Evolutionary conservation across 768 basidiomycete species (phyloP), one percentile per base, ranked within the genome.

Genomic region (Serendipita vermifera): DNA sequence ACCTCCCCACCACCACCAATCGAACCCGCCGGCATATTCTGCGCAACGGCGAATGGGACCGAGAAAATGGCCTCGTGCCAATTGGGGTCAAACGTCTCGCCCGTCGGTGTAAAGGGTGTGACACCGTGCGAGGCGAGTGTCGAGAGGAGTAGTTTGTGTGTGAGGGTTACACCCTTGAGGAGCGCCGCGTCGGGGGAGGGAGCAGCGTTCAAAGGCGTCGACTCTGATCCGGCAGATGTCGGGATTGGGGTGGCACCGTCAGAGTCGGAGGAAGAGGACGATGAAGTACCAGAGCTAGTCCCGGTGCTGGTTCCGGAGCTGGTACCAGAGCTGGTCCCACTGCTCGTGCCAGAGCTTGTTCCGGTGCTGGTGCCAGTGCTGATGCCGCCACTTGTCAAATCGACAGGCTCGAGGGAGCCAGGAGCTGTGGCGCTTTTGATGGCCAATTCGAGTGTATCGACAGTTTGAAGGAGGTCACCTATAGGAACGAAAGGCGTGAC

Each of bases 51-150:
- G 9, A 27, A 31, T 20, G 93, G 91, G 24, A 80, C 87, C 71
- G 93, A 90, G 71, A 89, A 98, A 26, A 96, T 75, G 9, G 96
- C 96, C 71, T 99, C 96, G 64, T 98, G 94, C 31, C 73, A 71
- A 70, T 97, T 97, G 14, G 96, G 94, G 70, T 99, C 92, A 64
- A 99, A 99, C 61, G 74, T 75, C 69, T 94, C 90, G 38, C 94
- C 94, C 0, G 80, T 83, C 13, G 93, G 89, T 67, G 96, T 90
- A 64, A 91, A 96, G 1, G 86, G 81, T 58, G 84, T 88, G 67
- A 98, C 81, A 58, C 92, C 85, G 70, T 92, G 90, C 71, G 89
- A 84, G 73, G 83, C 87, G 32, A 99, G 76, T 1, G 88, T 93
- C 66, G 90, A 85, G 6, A 92, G 77, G 36, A 98, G 78, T 59